phyloP scores from a whole-genome alignment of 805 yeast genomes.

The Yarrowia sp. region DNA sequence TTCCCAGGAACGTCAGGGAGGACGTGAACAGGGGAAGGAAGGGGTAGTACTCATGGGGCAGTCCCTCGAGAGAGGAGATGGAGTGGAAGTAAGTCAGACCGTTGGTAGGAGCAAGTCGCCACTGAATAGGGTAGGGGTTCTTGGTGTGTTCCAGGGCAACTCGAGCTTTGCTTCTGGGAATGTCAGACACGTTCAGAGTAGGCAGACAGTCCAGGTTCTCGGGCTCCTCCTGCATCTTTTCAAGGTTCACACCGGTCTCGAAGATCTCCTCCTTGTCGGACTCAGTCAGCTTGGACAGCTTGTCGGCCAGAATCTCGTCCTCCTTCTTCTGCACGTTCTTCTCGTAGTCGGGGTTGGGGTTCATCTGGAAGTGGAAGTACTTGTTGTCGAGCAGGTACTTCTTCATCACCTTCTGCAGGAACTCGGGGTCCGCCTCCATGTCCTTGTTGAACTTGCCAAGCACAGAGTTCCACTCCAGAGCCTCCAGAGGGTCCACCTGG shows the following conservation, averaged over 20 bases:
- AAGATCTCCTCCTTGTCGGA: conserved; percentile 65
- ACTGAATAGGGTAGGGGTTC: conserved; percentile 25
- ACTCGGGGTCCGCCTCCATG: conserved; percentile 58
- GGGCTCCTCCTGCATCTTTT: conserved; percentile 66
- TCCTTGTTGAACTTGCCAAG: conserved; percentile 68
- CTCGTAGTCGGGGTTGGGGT: conserved; percentile 67
- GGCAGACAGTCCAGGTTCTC: conserved; percentile 86
- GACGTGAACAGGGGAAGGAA: conserved; percentile 79
- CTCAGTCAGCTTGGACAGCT: conserved; percentile 56
- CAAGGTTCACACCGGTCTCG: conserved; percentile 65
- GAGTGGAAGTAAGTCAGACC: conserved; percentile 81
- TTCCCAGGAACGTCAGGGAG: conserved; percentile 88
- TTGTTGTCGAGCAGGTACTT: conserved; percentile 62
- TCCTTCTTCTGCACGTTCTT: conserved; percentile 64
- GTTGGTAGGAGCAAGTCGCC: conserved; percentile 39
- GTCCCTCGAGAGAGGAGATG: conserved; percentile 61
- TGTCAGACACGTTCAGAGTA: conserved; percentile 74
- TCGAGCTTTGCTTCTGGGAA: conserved; percentile 54
- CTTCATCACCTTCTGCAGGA: conserved; percentile 68
- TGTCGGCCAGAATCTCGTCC: conserved; percentile 55
- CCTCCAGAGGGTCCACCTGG: conserved; percentile 73
- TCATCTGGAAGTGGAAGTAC: conserved; percentile 75
- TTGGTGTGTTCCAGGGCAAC: conserved; percentile 18
- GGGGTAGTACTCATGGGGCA: conserved; percentile 70
- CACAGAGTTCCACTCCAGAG: conserved; percentile 68